These are phyloP conservation scores for Plasmodium coatneyi DNA, from an alignment of 169 alveolate species.

Conservation along the genomic window DNA sequence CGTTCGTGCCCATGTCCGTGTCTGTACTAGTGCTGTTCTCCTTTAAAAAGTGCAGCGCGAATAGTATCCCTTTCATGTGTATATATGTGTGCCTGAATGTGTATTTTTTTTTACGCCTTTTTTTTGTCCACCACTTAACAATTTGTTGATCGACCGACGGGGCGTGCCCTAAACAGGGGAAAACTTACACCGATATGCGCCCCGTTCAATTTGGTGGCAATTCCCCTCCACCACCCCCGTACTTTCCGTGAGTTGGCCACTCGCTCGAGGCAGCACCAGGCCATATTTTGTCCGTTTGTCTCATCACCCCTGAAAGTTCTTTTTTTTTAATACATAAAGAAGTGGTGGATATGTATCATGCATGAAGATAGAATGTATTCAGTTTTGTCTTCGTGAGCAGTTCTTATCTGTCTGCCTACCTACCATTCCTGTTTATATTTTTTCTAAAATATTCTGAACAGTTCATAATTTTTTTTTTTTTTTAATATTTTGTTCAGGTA, in stretches of 20 bases:
- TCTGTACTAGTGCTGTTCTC: not conserved
- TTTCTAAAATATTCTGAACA: conserved; percentile 4
- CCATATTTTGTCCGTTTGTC: not conserved
- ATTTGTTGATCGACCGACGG: not conserved
- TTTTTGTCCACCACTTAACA: not conserved
- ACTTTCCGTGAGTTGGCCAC: not conserved
- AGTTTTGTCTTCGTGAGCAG: not conserved
- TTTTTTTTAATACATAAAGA: not conserved
- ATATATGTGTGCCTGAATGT: not conserved
- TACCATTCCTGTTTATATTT: not conserved
- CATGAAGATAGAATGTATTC: not conserved
- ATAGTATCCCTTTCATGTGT: not conserved
- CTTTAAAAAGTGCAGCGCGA: not conserved
- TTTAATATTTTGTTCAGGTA: not conserved
- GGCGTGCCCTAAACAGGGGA: not conserved
- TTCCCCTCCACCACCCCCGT: not conserved
- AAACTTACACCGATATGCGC: not conserved
- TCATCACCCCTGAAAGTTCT: not conserved
- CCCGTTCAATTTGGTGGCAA: not conserved
- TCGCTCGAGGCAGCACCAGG: not conserved
- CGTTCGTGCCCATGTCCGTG: not conserved
- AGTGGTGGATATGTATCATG: not conserved
- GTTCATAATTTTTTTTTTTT: conserved; percentile 19
- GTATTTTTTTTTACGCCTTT: not conserved
- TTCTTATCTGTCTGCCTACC: not conserved